A percentile compares a stretch with the other conserved stretches of the same genome.
phyloP scores from a whole-genome alignment of 805 yeast species.

The Spathaspora girioi region DNA sequence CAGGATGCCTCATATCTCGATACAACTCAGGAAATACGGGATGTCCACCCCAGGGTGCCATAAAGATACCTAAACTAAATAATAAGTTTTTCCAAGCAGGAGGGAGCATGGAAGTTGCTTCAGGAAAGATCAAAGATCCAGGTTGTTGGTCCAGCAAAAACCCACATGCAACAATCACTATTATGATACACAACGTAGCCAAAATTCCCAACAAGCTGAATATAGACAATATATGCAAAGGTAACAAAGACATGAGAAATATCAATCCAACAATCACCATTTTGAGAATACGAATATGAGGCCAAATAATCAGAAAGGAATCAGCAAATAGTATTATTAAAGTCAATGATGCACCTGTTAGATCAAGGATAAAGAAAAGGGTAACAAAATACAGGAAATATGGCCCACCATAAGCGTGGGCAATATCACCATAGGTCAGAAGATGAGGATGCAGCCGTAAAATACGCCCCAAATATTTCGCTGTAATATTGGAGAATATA shows the following conservation, averaged over 20 bases:
- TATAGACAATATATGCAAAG: conserved; percentile 51
- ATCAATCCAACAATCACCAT: conserved; percentile 32
- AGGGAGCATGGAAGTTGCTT: conserved; percentile 38
- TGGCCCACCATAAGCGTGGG: conserved; percentile 46
- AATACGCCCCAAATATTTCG: conserved; percentile 50
- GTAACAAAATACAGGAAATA: conserved; percentile 43
- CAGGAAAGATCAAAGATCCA: conserved; percentile 52
- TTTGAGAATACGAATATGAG: conserved; percentile 38
- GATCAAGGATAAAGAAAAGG: conserved; percentile 49
- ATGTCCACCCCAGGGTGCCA: conserved; percentile 87
- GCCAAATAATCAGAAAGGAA: conserved; percentile 50
- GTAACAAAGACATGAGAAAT: conserved; percentile 50
- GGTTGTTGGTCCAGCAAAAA: conserved; percentile 36
- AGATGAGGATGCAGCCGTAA: conserved; percentile 36
- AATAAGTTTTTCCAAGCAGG: conserved; percentile 30
- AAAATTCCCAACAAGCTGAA: conserved; percentile 56
- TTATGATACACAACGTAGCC: conserved; percentile 49
- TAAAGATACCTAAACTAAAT: conserved; percentile 58
- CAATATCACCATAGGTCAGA: conserved; percentile 59
- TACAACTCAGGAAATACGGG: conserved; percentile 74
- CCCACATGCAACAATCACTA: conserved; percentile 49
- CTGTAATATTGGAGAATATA: conserved; percentile 49
- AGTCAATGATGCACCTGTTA: conserved; percentile 58
- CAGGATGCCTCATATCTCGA: conserved; percentile 68
- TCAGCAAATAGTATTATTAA: conserved; percentile 59